These are phyloP conservation scores for Leucocoprinus sp. DNA, from an alignment of 768 basidiomycete genomes.

Conservation along the genomic window DNA sequence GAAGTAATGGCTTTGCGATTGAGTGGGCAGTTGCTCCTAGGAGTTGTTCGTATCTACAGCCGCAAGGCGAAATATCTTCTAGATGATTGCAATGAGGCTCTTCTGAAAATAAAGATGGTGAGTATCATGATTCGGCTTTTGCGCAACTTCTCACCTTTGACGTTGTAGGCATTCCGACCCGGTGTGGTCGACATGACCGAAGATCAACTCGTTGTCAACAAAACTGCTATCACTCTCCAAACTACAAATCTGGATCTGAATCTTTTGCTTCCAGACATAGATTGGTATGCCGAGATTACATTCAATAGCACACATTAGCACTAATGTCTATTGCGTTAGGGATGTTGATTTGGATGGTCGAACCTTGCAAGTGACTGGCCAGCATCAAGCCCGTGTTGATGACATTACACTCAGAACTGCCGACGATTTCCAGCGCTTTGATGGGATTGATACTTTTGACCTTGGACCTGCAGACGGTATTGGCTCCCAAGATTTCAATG, in stretches of 20 bases:
- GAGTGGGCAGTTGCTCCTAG: conserved; percentile 93
- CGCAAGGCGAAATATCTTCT: conserved; percentile 95
- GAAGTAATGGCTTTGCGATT: conserved; percentile 91
- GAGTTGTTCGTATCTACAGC: conserved; percentile 96
- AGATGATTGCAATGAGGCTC: conserved; percentile 96
- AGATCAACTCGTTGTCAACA: conserved; percentile 81
- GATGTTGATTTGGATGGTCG: conserved; percentile 72
- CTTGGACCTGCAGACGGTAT: conserved; percentile 76
- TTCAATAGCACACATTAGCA: conserved; percentile 6
- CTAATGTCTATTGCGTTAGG: conserved; percentile 32
- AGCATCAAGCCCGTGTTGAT: conserved; percentile 76
- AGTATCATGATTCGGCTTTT: background rate
- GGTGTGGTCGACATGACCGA: conserved; percentile 95
- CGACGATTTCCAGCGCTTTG: conserved; percentile 62
- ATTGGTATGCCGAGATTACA: conserved; percentile 43
- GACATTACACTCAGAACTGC: conserved; percentile 83
- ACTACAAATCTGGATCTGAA: conserved; percentile 73
- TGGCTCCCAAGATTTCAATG: conserved; percentile 73
- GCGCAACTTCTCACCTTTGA: conserved; percentile 8
- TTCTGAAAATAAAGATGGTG: conserved; percentile 94
- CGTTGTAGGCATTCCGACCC: conserved; percentile 78
- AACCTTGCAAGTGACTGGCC: conserved; percentile 55
- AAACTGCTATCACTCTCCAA: conserved; percentile 84
- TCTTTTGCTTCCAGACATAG: conserved; percentile 68
- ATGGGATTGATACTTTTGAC: conserved; percentile 68